These are phyloP conservation scores for Aspergillus transmontanensis DNA, from an alignment of 2,329 filamentous ascomycete species.

Conservation along the genomic window DNA sequence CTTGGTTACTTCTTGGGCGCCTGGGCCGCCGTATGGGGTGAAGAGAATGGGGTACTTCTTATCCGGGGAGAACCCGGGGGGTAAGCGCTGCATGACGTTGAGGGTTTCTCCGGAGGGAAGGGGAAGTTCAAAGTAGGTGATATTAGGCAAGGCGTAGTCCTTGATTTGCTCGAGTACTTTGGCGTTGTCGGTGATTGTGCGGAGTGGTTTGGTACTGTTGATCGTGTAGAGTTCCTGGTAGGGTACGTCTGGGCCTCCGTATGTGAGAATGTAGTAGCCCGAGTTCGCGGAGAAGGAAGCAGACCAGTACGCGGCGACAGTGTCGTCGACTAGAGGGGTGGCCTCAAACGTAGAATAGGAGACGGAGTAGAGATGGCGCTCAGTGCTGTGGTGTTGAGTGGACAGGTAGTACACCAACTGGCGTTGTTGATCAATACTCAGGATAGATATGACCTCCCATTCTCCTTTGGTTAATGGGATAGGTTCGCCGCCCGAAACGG, in stretches of 20 bases:
- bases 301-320: constrained; percentile 60
- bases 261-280: constrained; percentile 67
- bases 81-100: constrained; percentile 67
- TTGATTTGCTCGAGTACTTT: constrained; percentile 57
- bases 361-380: constrained; percentile 69
- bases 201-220: constrained; percentile 58
- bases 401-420: constrained; percentile 66
- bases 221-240: constrained; percentile 68
- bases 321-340: constrained; percentile 64
- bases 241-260: constrained; percentile 67
- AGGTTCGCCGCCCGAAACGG: constrained; percentile 57
- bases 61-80: constrained; percentile 62
- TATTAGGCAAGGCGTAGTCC: constrained; percentile 64
- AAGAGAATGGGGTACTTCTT: constrained; percentile 70
- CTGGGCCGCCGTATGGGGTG: constrained; percentile 69
- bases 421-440: constrained; percentile 60
- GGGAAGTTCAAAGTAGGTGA: constrained; percentile 64
- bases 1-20: constrained; percentile 64
- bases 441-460: constrained; percentile 65
- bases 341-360: constrained; percentile 57
- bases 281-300: constrained; percentile 66
- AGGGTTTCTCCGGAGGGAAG: constrained; percentile 64
- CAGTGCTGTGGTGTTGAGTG: constrained; percentile 66
- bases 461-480: constrained; percentile 64
- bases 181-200: constrained; percentile 64